These are phyloP conservation scores for Fomitopsis pulvina DNA, from an alignment of 768 basidiomycete genomes.

Conservation along the genomic window DNA sequence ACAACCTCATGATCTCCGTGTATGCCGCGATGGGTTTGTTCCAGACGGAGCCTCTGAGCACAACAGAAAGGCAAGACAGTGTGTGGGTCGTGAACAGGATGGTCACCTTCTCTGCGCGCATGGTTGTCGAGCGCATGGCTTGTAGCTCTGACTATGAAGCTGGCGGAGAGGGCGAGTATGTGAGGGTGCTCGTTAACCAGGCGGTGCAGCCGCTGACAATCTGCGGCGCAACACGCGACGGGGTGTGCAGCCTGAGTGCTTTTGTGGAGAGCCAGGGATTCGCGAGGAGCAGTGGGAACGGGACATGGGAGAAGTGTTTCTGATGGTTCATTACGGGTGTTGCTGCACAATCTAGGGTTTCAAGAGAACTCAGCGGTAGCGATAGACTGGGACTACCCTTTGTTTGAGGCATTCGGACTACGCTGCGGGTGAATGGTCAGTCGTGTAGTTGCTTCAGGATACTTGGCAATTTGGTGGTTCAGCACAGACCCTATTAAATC, in stretches of 20 bases:
- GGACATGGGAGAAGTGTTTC: slow-evolving; percentile 62
- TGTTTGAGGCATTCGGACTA: no score
- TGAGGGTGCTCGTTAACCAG: slow-evolving; percentile 78
- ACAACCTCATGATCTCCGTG: slow-evolving; percentile 79
- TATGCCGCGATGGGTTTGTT: slow-evolving; percentile 51
- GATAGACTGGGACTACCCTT: no score
- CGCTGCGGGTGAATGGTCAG: no score
- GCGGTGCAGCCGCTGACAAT: slow-evolving; percentile 56
- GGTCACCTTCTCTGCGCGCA: slow-evolving; percentile 68
- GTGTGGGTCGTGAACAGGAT: slow-evolving; percentile 52
- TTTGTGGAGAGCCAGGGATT: slow-evolving; percentile 72
- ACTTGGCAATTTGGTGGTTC: no score
- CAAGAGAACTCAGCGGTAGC: no score
- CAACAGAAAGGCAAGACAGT: slow-evolving; percentile 11
- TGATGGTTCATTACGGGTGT: no score
- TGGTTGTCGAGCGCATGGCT: slow-evolving; percentile 65
- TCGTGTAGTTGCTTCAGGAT: no score
- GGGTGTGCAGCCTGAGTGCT: slow-evolving; percentile 55
- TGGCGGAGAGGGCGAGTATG: slow-evolving; percentile 25
- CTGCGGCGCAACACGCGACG: slow-evolving; percentile 46
- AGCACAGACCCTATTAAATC: no score
- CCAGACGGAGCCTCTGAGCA: slow-evolving; percentile 11
- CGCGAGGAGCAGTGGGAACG: slow-evolving; percentile 46
- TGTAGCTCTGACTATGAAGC: slow-evolving; percentile 29
- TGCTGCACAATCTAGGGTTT: no score